These are phyloP conservation scores for Salisapilia sapeloensis DNA, from an alignment of 352 stramenopile genomes.

Conservation along the genomic window DNA sequence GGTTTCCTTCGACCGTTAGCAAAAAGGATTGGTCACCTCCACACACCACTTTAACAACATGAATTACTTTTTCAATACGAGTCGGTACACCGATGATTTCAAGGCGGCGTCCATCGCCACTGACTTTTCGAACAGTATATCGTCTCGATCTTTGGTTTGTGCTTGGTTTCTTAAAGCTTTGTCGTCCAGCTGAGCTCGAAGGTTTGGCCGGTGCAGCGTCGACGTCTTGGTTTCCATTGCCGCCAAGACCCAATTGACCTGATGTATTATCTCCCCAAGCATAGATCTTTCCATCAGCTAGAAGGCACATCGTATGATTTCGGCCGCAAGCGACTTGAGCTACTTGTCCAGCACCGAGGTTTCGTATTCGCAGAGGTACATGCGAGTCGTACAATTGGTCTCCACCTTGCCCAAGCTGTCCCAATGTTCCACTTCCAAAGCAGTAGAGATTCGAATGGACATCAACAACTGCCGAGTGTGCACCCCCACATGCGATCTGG, in stretches of 20 bases:
- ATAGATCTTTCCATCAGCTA: conserved; percentile 29
- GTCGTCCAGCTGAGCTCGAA: conserved; percentile 3
- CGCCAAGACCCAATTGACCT: conserved; percentile 35
- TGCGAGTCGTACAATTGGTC: conserved; percentile 31
- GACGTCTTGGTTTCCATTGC: neutral
- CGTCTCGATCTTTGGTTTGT: no score
- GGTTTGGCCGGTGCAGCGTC: conserved; percentile 10
- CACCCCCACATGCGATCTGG: conserved; percentile 44
- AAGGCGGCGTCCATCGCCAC: no score
- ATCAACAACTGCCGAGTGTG: conserved; percentile 53
- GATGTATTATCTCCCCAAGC: conserved; percentile 47
- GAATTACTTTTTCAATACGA: conserved; percentile 31
- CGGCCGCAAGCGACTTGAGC: conserved; percentile 33
- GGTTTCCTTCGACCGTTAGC: conserved; percentile 25
- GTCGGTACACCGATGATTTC: conserved; percentile 11
- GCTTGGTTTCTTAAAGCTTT: no score
- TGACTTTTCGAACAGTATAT: no score
- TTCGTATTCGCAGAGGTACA: conserved; percentile 25
- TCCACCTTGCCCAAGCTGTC: conserved; percentile 42
- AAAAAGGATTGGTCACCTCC: conserved; percentile 43
- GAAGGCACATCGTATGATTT: conserved; percentile 49
- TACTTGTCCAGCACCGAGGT: conserved; percentile 16
- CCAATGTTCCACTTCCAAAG: conserved; percentile 23
- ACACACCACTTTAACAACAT: conserved; percentile 21
- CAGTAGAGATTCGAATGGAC: conserved; percentile 64